A percentile compares a stretch with the other conserved stretches of the same genome.
phyloP scores from a whole-genome alignment of 2,329 filamentous ascomycete genomes.

The Ceratocystis ficicola region DNA sequence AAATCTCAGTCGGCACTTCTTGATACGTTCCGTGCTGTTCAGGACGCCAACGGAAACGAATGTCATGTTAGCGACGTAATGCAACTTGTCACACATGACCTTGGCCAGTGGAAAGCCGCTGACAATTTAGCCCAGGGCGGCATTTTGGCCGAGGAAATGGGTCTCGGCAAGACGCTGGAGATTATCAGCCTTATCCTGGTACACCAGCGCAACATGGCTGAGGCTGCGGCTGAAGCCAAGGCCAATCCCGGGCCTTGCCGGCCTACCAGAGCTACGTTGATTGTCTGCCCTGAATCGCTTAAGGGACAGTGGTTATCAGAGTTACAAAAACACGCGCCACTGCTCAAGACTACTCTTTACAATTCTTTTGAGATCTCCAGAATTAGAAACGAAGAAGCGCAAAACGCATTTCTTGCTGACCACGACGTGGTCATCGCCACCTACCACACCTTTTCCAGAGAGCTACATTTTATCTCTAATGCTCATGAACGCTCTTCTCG shows the following conservation, averaged over 20 bases:
- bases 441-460: slow-evolving; percentile 59
- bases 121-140: slow-evolving; percentile 42
- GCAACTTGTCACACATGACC: slow-evolving; percentile 44
- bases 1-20: not conserved
- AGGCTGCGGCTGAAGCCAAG: slow-evolving; percentile 25
- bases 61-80: slow-evolving; percentile 53
- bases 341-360: slow-evolving; percentile 45
- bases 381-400: slow-evolving; percentile 28
- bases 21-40: slow-evolving; percentile 28
- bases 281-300: slow-evolving; percentile 47
- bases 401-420: slow-evolving; percentile 36
- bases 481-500: slow-evolving; percentile 58
- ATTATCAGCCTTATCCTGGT: slow-evolving; percentile 57
- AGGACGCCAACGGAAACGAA: slow-evolving; percentile 29
- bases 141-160: slow-evolving; percentile 72
- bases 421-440: slow-evolving; percentile 53
- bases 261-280: slow-evolving; percentile 45
- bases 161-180: slow-evolving; percentile 69
- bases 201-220: slow-evolving; percentile 32
- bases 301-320: slow-evolving; percentile 51
- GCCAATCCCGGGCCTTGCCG: slow-evolving; percentile 35
- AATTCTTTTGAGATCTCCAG: slow-evolving; percentile 33
- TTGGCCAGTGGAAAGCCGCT: slow-evolving; percentile 33
- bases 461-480: slow-evolving; percentile 63
- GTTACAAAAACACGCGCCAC: slow-evolving; percentile 45